Evolutionary conservation across 2,329 filamentous ascomycete species (phyloP), one percentile per base, ranked within the genome.

Genomic region (Alternaria triticina): DNA sequence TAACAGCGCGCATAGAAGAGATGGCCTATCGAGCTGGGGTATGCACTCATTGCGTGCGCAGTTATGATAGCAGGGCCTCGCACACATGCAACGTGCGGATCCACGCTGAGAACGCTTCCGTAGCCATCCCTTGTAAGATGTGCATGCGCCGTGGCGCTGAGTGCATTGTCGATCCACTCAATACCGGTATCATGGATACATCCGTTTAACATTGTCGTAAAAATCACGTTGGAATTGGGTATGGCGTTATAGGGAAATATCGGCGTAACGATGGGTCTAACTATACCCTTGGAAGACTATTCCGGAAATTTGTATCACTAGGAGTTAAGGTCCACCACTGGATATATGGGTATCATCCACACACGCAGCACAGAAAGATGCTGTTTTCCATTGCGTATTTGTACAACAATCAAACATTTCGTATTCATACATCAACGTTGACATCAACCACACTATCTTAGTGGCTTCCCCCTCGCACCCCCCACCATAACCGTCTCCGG

Each of bases 401-500:
- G 45, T 36, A 57, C 23, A 49, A 22, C 49, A 50, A 47, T 13
- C 36, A 40, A 50, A 52, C 49, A 17, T 52, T 52, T 52, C 49
- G 25, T 52, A 51, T 51, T 45, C 54, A 33, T 56, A 56, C 54
- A 56, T 23, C 27, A 55, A 40, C 27, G 12, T 40, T 54, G 15
- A 12, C 8, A 15, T 46, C 50, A 40, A n/a, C 25, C 13, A 7
- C 36, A n/a, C 61, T 49, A 61, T 22, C 55, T 46, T 50, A 62
- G 25, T 30, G 36, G 30, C 63, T 63, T 70, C 12, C 67, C 65
- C 61, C 68, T 57, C 44, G 61, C 45, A 20, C 65, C 68, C 13
- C 67, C 66, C 4, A 71, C 68, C 60, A 68, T 56, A 9, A 76
- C 71, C 6, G 66, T 61, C 61, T 70, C 50, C 10, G 40, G 57